Base-by-base conservation (phyloP, 176 grass and related monocot species). In the Chrysopogon serrulatus region DNA sequence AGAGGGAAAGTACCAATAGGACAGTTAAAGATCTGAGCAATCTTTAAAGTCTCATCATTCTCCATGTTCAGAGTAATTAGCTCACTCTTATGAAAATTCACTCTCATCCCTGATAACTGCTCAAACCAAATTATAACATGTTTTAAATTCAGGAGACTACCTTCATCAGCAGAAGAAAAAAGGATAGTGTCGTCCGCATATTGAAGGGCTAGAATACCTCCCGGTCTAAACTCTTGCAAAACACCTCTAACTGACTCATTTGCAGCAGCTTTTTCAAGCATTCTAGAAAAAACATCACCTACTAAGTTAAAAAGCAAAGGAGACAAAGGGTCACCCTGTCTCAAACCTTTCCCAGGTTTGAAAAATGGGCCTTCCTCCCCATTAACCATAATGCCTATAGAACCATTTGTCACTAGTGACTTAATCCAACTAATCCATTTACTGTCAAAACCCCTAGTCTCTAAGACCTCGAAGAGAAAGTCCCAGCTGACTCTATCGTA, bases 301-400 rank as follows among this genome's bases (percentile, higher is more conserved):
- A 60, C 56, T 1, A 60, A 1, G 1, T 60, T 60, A 1, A 27
- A 60, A 0, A 59, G 54, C 0, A 59, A 1, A 1, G 56, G 56
- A 0, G 56, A 26, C 0, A 27, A 0, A 0, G n/a, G 3, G 0
- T 13, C 56, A 0, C 56, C n/a, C 4, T 26, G n/a, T 1, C 3
- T 26, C 1, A 60, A 2, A 0, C 56, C n/a, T 27, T 27, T 26
- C 0, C 56, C 3, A 1, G n/a, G 0, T 1, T 60, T 26, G 2
- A 60, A 60, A 5, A 4, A 60, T 0, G 2, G 0, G 13, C 56
- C 13, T 4, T 60, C n/a, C 0, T 60, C 56, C 1, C 26, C 61
- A 32, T 64, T 64, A 0, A 64, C 3, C 0, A 5, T 16, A 2
- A 64, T 14, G 1, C 61, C 12, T 6, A 32, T 2, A 2, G 61